Evolutionary conservation across 164 flowering plant species (phyloP).

Genomic region (Tetracentron sinense): DNA sequence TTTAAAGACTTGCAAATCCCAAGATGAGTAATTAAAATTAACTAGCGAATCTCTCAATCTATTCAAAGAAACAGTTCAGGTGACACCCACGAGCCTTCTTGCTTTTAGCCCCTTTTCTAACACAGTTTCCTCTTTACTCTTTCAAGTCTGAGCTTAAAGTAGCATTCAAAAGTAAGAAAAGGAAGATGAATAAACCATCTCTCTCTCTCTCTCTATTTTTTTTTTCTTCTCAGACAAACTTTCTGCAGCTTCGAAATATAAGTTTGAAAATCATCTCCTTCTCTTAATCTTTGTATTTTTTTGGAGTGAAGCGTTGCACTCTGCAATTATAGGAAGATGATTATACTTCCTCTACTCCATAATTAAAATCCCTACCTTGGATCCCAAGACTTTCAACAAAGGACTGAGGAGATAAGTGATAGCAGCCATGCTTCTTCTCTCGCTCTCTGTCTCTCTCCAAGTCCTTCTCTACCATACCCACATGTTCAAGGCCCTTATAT

Average conservation of each 20-base stretch:
- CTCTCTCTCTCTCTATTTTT: neutral
- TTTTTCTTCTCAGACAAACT: neutral
- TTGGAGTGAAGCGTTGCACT: neutral
- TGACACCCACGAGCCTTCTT: neutral
- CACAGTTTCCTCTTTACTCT: conserved; percentile 2
- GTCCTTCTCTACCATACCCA: too few relatives aligned
- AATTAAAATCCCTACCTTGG: too few relatives aligned
- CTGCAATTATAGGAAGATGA: conserved; percentile 1
- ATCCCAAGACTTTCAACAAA: too few relatives aligned
- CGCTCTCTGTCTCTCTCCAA: too few relatives aligned
- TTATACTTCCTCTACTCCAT: neutral
- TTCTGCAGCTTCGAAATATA: conserved; percentile 1
- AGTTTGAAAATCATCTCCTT: neutral
- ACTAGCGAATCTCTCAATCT: neutral
- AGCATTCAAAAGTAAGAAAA: neutral
- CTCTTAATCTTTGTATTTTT: too few relatives aligned
- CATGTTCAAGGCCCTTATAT: too few relatives aligned
- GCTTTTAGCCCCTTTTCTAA: neutral
- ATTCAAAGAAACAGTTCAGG: conserved; percentile 3
- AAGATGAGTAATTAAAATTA: too few relatives aligned
- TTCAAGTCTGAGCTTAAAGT: conserved; percentile 1
- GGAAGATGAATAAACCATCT: conserved; percentile 1
- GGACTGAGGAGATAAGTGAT: too few relatives aligned
- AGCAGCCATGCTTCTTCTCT: too few relatives aligned
- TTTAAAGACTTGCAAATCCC: too few relatives aligned